Evolutionary conservation across 257 asterid species (phyloP), one percentile per base, ranked within the genome.

Genomic region (Solanum rostratum): DNA sequence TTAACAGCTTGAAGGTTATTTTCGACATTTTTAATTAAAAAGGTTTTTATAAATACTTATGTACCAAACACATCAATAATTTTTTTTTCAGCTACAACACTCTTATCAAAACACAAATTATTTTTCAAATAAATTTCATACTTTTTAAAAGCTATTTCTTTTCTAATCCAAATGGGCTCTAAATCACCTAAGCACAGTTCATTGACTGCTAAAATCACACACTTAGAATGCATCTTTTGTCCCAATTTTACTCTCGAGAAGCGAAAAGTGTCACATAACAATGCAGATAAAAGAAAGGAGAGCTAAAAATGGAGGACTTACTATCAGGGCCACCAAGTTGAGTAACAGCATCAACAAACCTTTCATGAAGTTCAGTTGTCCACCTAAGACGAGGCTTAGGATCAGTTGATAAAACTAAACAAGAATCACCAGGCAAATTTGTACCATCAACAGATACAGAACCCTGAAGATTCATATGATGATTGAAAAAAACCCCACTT

Each of bases 251-350:
- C 2, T 0, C 20, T 27, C 3, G 0, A 5, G 7, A 3, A 22
- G 1, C 0, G 3, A 60, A 12, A 24, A 11, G 10, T 60, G 10
- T 0, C 37, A 60, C 19, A 60, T 22, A 22, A 46, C 4, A 74
- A 46, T 22, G 81, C 81, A 24, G 41, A 46, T 74, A 22, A 13
- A 13, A 8, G 39, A 73, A 8, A 4, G 5, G 3, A 70, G 18
- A 53, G 20, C 30, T 54, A 30, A 22, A 30, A 52, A 20, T 29
- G 46, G 59, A 84, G 82, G 15, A 86, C 96, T 85, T 22, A 92
- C 96, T 92, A 55, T 92, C 97, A 13, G 97, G 95, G 79, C 97
- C 97, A 57, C 97, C 97, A 49, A 93, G 95, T 86, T 93, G 97
- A 10, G 95, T 84, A 68, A 93, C 93, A 33, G 97, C 97, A 63